Conservation (phyloP, 2,329 filamentous ascomycete species). For the Pleochaeta shiraiana region DNA sequence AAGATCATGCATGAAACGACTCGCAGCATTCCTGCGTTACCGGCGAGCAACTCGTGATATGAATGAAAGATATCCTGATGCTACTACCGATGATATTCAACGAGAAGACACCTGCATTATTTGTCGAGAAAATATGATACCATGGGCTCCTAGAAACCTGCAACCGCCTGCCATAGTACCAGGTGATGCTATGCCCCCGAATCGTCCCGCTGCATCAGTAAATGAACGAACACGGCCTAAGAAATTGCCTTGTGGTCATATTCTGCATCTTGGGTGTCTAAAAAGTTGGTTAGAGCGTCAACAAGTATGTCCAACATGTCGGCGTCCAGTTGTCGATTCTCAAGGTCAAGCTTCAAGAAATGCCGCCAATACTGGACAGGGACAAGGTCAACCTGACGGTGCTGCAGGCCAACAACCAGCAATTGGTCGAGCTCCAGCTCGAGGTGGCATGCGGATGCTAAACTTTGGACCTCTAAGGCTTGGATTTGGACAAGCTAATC, state of each 20-base stretch:
- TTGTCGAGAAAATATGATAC: slow-evolving; percentile 85
- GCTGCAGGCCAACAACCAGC: slow-evolving; percentile 17
- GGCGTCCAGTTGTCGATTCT: slow-evolving; percentile 49
- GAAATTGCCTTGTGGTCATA: slow-evolving; percentile 90
- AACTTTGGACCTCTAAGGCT: slow-evolving; percentile 56
- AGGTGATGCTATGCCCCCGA: slow-evolving; percentile 16
- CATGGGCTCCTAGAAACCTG: slow-evolving; percentile 37
- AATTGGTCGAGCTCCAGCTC: slow-evolving; percentile 14
- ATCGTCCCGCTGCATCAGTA: slow-evolving; percentile 23
- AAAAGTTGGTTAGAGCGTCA: slow-evolving; percentile 96
- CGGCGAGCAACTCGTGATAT: slow-evolving; percentile 83
- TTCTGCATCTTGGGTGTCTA: slow-evolving; percentile 81
- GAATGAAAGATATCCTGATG: slow-evolving; percentile 77
- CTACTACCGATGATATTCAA: slow-evolving; percentile 63
- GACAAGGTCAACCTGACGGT: slow-evolving; percentile 18
- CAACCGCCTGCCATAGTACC: slow-evolving; percentile 21
- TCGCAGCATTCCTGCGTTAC: slow-evolving; percentile 77
- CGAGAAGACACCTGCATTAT: slow-evolving; percentile 94
- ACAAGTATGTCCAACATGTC: slow-evolving; percentile 90
- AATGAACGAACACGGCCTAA: slow-evolving; percentile 78
- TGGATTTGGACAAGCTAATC: slow-evolving; percentile 43
- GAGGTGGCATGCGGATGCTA: slow-evolving; percentile 34
- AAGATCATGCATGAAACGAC: slow-evolving; percentile 71
- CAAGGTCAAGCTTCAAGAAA: slow-evolving; percentile 17
- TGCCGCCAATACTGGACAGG: slow-evolving; percentile 13